Conservation (phyloP, 352 stramenopile genomes). For the Pythium plurisporium region DNA sequence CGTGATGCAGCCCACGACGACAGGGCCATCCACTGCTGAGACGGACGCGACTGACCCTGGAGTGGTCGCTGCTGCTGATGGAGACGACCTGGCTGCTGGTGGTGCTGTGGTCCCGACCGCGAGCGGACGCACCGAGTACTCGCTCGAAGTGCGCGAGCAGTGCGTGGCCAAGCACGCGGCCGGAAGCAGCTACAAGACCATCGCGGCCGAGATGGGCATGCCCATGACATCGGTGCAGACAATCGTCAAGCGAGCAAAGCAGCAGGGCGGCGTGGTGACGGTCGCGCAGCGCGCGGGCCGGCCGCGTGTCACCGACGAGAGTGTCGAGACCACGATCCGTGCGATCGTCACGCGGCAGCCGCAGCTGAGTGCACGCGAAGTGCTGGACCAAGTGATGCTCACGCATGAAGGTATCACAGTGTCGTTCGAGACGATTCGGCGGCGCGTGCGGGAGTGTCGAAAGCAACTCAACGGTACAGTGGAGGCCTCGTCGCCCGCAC, state of each 20-base stretch:
- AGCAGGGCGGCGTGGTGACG: constrained; percentile 20
- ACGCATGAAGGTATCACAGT: constrained; percentile 20
- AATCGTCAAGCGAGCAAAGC: constrained; percentile 32
- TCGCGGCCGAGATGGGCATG: constrained; percentile 28
- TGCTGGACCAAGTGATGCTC: constrained; percentile 22
- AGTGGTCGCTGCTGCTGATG: background rate
- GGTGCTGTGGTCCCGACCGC: background rate
- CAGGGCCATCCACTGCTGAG: background rate
- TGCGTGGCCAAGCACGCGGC: constrained; percentile 18
- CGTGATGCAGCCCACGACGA: constrained; percentile 13
- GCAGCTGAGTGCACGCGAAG: constrained; percentile 21
- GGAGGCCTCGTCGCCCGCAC: background rate
- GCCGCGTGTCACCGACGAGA: constrained; percentile 25
- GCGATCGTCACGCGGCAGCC: constrained; percentile 21
- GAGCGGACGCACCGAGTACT: constrained; percentile 19
- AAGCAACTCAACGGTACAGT: constrained; percentile 12
- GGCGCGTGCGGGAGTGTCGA: constrained; percentile 29
- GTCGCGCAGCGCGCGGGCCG: constrained; percentile 23
- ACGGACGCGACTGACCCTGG: background rate
- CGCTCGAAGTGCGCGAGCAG: constrained; percentile 22
- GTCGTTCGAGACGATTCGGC: constrained; percentile 41
- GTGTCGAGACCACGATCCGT: constrained; percentile 29
- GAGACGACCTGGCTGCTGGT: background rate
- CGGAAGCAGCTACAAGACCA: constrained; percentile 25
- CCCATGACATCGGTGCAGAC: constrained; percentile 29